Base-by-base conservation (phyloP, 805 yeast genomes). In the Clavispora fructus region DNA sequence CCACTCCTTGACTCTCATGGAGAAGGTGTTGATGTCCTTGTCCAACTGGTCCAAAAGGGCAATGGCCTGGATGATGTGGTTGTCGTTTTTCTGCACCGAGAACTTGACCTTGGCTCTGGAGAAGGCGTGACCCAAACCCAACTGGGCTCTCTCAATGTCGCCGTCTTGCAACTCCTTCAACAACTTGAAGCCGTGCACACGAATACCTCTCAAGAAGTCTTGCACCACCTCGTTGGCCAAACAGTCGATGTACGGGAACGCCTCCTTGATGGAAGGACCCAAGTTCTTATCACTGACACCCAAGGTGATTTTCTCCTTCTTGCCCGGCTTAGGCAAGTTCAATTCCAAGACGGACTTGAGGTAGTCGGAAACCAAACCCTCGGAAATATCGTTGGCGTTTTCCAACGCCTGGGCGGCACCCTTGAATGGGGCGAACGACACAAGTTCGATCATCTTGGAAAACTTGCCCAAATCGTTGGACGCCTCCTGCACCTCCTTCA, bases 401-500 rank as follows among this genome's bases (percentile, higher is more conserved):
- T 92, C 98, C 62, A 94, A 80, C 50, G 99, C 99, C 71, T 94
- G 98, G 44, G 99, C 98, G 51, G 99, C 99, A 62, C 97, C 97
- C 72, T 94, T 91, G 80, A 94, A 94, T 42, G 99, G 99, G 50
- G 97, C 96, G 72, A 94, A 94, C 13, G 96, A 87, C 26, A 88
- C 95, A 47, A 94, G 79, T 70, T 91, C 96, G 58, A 94, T 83
- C 76, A 92, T 76, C 74, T 94, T 94, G 60, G 96, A 87, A 66
- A 94, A 91, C 64, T 82, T 78, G 52, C 83, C 84, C 55, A 94
- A 79, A 62, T 94, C 98, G 57, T 78, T 83, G 50, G 89, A 78
- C 49, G 96, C 91, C 57, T 82, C 83, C 74, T 94, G 98, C 39
- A 94, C 98, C 71, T 94, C 99, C 68, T 85, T 85, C 71, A 87